Evolutionary conservation across 2,329 filamentous ascomycete species (phyloP).

Genomic region (Trichoderma cornu-damae): DNA sequence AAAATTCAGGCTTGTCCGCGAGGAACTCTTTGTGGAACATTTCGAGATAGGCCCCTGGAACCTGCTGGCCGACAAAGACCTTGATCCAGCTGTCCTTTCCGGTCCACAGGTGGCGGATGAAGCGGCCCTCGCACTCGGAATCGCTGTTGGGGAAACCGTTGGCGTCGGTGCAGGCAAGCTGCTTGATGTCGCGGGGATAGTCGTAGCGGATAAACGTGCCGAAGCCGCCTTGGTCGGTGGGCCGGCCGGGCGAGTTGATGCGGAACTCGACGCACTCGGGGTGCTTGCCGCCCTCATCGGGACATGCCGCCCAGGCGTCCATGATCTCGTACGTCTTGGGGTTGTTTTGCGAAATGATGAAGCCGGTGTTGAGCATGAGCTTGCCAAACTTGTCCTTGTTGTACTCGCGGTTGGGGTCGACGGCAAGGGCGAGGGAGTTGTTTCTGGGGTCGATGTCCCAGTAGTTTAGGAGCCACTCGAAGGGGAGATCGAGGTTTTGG

Average conservation of each 20-base stretch:
- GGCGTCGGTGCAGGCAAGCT: slow-evolving; percentile 39
- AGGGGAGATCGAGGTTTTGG: slow-evolving; percentile 39
- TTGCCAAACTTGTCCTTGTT: slow-evolving; percentile 39
- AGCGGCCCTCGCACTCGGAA: slow-evolving; percentile 36
- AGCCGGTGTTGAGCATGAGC: slow-evolving; percentile 47
- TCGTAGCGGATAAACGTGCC: slow-evolving; percentile 42
- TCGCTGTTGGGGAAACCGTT: slow-evolving; percentile 40
- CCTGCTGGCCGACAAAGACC: slow-evolving; percentile 35
- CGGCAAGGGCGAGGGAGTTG: slow-evolving; percentile 40
- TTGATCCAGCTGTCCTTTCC: slow-evolving; percentile 39
- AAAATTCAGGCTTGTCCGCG: slow-evolving; percentile 33
- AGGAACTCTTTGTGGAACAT: slow-evolving; percentile 36
- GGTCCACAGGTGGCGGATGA: slow-evolving; percentile 43
- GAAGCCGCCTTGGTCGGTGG: slow-evolving; percentile 42
- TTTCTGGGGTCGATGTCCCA: slow-evolving; percentile 38
- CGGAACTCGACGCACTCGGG: slow-evolving; percentile 38
- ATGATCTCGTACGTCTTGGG: slow-evolving; percentile 44
- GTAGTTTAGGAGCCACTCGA: slow-evolving; percentile 46
- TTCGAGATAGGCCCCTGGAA: slow-evolving; percentile 34
- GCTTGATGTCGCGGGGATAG: slow-evolving; percentile 37
- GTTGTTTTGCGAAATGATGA: slow-evolving; percentile 50
- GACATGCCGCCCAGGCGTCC: slow-evolving; percentile 43
- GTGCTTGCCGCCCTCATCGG: slow-evolving; percentile 36
- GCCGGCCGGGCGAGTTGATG: slow-evolving; percentile 33
- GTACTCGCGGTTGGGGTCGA: slow-evolving; percentile 35